A percentile compares a stretch with the other conserved stretches of the same genome.
Conservation (phyloP, 768 basidiomycete genomes). For the Lactarius psammicola region DNA sequence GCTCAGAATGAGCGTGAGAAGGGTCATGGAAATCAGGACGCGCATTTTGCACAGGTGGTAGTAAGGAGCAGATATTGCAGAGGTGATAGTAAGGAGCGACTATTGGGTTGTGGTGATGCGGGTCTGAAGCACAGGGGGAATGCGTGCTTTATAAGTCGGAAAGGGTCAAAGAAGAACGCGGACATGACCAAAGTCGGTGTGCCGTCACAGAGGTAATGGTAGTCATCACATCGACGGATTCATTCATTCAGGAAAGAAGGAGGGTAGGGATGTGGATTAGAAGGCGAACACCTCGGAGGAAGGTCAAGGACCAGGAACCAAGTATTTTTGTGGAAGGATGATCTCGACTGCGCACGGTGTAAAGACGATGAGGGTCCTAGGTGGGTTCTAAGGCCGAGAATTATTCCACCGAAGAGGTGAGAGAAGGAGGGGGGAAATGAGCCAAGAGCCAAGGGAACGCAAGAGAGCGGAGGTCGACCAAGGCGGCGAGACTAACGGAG, state of each 20-base stretch:
- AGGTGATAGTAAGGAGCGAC: not conserved
- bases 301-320: not conserved
- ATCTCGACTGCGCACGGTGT: not conserved
- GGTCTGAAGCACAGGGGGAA: not conserved
- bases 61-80: slow-evolving; percentile 1
- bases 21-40: not conserved
- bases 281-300: not conserved
- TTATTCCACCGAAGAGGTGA: not conserved
- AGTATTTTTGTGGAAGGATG: not conserved
- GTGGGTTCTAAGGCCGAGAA: not conserved
- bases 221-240: not conserved
- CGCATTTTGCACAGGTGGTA: slow-evolving; percentile 1
- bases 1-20: slow-evolving; percentile 18
- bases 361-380: not conserved
- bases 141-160: slow-evolving; percentile 7
- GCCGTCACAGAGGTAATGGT: slow-evolving; percentile 2
- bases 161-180: not conserved
- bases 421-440: not conserved
- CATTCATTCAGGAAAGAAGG: not conserved
- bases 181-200: not conserved
- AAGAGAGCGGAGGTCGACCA: not conserved
- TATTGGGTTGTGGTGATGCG: not conserved
- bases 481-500: not conserved
- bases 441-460: not conserved
- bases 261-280: slow-evolving; percentile 3